A percentile compares a stretch with the other conserved stretches of the same genome.
These are phyloP conservation scores for Bretschneidera sinensis DNA, from an alignment of 345 rosid genomes.

Conservation along the genomic window DNA sequence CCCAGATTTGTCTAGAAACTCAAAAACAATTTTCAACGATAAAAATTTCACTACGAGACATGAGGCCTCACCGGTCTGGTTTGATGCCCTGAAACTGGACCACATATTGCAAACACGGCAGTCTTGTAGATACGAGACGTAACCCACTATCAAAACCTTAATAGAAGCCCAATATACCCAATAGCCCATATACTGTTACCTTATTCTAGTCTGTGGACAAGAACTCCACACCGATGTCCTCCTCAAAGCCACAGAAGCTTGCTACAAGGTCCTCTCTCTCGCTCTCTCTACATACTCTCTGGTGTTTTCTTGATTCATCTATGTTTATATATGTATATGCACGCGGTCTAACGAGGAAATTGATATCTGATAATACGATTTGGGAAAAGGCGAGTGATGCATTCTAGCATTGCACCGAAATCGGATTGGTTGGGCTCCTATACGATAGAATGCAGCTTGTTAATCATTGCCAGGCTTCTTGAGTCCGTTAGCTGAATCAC, in stretches of 20 bases:
- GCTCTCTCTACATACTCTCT: background rate
- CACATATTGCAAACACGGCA: too few relatives aligned
- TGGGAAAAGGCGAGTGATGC: constrained; percentile 62
- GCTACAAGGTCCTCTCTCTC: constrained; percentile 54
- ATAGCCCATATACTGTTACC: too few relatives aligned
- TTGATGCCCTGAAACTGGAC: too few relatives aligned
- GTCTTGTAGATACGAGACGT: too few relatives aligned
- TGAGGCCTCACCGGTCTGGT: too few relatives aligned
- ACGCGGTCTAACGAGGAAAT: background rate
- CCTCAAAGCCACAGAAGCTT: constrained; percentile 54
- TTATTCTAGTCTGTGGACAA: too few relatives aligned
- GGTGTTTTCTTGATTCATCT: too few relatives aligned
- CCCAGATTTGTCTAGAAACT: too few relatives aligned
- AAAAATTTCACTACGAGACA: too few relatives aligned
- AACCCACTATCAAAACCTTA: too few relatives aligned
- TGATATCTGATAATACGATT: background rate
- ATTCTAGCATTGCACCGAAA: constrained; percentile 70
- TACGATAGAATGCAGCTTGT: constrained; percentile 59
- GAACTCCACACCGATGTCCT: constrained; percentile 76
- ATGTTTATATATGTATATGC: background rate
- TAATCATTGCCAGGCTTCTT: constrained; percentile 60
- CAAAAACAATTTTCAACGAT: too few relatives aligned
- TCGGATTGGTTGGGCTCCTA: constrained; percentile 73
- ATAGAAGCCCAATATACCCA: too few relatives aligned
- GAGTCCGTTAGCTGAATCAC: constrained; percentile 43